phyloP scores from a whole-genome alignment of 495 filamentous ascomycete species.

The Penicillium chermesinum region DNA sequence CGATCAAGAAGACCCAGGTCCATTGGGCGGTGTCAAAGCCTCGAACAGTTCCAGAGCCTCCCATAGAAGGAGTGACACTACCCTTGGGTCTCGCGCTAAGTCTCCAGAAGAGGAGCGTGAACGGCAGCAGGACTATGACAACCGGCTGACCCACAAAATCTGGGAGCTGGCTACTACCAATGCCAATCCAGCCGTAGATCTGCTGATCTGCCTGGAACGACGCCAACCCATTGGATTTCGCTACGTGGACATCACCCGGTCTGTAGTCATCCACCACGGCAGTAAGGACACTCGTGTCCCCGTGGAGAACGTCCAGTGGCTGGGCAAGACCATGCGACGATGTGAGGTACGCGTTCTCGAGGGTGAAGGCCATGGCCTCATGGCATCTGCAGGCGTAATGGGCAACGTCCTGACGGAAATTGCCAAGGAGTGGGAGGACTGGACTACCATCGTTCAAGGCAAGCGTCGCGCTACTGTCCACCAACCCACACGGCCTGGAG shows the following conservation, averaged over 20 bases:
- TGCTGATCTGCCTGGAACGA: constrained; percentile 89
- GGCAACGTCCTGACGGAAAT: constrained; percentile 89
- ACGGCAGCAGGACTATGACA: constrained; percentile 76
- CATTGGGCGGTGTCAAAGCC: constrained; percentile 16
- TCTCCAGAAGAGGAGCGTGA: constrained; percentile 47
- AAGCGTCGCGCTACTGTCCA: constrained; percentile 33
- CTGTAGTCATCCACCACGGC: constrained; percentile 91
- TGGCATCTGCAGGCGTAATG: constrained; percentile 94
- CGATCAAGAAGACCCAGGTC: constrained; percentile 35
- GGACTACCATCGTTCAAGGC: constrained; percentile 61
- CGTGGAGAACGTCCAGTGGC: constrained; percentile 90
- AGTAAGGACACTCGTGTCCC: constrained; percentile 87
- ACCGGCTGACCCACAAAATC: constrained; percentile 79
- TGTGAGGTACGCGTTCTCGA: constrained; percentile 90
- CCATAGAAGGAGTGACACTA: constrained; percentile 20
- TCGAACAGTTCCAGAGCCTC: constrained; percentile 13
- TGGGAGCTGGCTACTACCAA: constrained; percentile 92
- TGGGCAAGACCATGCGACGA: constrained; percentile 86
- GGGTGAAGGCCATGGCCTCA: constrained; percentile 91
- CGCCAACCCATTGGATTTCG: constrained; percentile 90
- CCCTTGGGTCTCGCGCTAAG: constrained; percentile 21
- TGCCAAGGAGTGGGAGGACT: constrained; percentile 91
- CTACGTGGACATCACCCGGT: constrained; percentile 89
- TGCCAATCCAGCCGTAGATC: constrained; percentile 89
- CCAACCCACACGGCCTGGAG: constrained; percentile 16